Percentiles rank a stretch among this genome's conserved stretches.
phyloP scores from a whole-genome alignment of 2,329 filamentous ascomycete species.

The Cladosporium sp. region DNA sequence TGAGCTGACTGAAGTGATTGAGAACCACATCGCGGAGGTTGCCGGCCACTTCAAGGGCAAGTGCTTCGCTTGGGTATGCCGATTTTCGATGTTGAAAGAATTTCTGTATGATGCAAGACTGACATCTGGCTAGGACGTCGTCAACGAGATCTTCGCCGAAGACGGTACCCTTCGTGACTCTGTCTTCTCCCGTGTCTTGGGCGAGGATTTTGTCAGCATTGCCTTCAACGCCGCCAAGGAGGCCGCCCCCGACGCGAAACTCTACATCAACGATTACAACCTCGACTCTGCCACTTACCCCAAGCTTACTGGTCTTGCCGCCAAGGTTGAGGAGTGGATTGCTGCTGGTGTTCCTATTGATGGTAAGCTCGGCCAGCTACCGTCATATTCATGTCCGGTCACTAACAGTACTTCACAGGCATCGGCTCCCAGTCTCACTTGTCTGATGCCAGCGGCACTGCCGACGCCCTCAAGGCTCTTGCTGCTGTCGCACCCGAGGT shows the following conservation, averaged over 20 bases:
- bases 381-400: not conserved
- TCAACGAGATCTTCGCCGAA: constrained; percentile 56
- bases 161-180: constrained; percentile 63
- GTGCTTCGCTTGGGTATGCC: constrained; percentile 51
- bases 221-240: constrained; percentile 56
- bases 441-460: constrained; percentile 37
- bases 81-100: not conserved
- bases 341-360: constrained; percentile 61
- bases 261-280: constrained; percentile 71
- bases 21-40: constrained; percentile 57
- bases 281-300: constrained; percentile 57
- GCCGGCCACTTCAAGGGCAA: constrained; percentile 60
- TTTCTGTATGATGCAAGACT: not conserved
- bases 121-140: constrained; percentile 49
- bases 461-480: constrained; percentile 50
- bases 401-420: not conserved
- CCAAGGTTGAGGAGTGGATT: constrained; percentile 59
- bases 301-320: constrained; percentile 54
- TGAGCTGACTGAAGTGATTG: constrained; percentile 52
- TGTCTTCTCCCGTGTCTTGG: constrained; percentile 65
- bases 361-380: constrained; percentile 36
- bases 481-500: constrained; percentile 50
- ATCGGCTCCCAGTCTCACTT: constrained; percentile 55
- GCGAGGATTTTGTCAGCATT: constrained; percentile 65
- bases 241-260: constrained; percentile 59